phyloP scores from a whole-genome alignment of 768 basidiomycete genomes.

The Trametes punicea region DNA sequence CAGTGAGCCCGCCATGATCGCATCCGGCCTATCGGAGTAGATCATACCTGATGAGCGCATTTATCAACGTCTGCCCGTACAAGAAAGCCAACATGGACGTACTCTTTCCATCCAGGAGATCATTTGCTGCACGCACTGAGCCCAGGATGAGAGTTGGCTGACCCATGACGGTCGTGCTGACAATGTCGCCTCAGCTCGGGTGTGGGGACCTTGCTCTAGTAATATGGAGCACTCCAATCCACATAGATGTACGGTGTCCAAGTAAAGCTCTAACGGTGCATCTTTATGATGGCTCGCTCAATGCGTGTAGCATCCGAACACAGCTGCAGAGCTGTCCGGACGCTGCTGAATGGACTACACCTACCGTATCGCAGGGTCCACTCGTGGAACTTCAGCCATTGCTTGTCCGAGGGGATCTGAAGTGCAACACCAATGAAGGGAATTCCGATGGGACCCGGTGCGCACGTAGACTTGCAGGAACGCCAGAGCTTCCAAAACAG shows the following conservation, averaged over 20 bases:
- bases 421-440: conserved; percentile 25
- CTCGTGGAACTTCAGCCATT: conserved; percentile 28
- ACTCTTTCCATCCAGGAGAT: conserved; percentile 31
- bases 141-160: conserved; percentile 29
- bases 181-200: conserved; percentile 25
- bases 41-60: conserved; percentile 24
- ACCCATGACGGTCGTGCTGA: conserved; percentile 27
- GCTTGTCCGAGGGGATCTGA: conserved; percentile 26
- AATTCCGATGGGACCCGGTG: conserved; percentile 24
- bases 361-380: conserved; percentile 26
- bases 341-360: neutral
- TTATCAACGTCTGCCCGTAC: neutral
- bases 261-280: too few species aligned
- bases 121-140: conserved; percentile 27
- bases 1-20: conserved; percentile 34
- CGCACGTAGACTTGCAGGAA: conserved; percentile 2
- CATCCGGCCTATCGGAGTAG: conserved; percentile 32
- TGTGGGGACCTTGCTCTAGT: neutral
- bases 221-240: neutral
- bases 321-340: neutral
- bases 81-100: neutral
- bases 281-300: too few species aligned
- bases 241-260: too few species aligned
- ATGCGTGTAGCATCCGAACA: neutral
- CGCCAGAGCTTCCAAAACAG: neutral